Percentiles rank a stretch among this genome's conserved stretches.
Evolutionary conservation across 176 grass and related monocot species (phyloP).

Genomic region (Oryza coarctata): DNA sequence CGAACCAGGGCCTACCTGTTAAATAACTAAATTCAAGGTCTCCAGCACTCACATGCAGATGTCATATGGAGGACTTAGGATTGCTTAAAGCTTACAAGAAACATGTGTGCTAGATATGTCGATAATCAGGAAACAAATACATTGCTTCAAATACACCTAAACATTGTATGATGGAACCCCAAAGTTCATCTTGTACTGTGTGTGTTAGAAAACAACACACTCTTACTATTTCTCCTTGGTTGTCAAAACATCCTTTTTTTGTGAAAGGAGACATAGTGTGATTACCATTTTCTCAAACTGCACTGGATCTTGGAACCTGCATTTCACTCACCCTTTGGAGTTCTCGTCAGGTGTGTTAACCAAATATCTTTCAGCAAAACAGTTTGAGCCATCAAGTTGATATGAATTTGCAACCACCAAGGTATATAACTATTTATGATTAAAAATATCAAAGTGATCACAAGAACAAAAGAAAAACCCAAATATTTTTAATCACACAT

Average conservation of each 20-base stretch:
- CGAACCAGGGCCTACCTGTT: neutral
- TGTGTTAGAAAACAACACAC: neutral
- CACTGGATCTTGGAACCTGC: conserved; percentile 25
- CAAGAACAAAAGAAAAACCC: neutral
- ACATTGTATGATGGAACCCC: neutral
- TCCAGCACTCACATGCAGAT: neutral
- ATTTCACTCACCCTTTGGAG: conserved; percentile 14
- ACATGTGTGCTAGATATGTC: neutral
- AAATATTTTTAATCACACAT: neutral
- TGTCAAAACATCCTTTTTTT: neutral
- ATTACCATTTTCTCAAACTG: conserved; percentile 15
- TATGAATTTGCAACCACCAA: neutral
- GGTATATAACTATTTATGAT: neutral
- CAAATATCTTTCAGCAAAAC: conserved; percentile 24
- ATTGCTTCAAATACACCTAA: neutral
- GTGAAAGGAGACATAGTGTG: conserved; percentile 10
- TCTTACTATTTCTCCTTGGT: conserved; percentile 3
- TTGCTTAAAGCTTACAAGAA: neutral
- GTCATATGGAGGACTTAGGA: neutral
- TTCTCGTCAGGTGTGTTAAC: conserved; percentile 21
- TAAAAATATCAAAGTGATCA: neutral
- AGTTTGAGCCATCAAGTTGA: conserved; percentile 1
- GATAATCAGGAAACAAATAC: neutral
- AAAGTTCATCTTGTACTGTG: neutral
- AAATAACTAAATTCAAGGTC: neutral